Evolutionary conservation across 768 basidiomycete genomes (phyloP), one percentile per base, ranked within the genome.

Genomic region (Chalciporus sphaerocephalus): DNA sequence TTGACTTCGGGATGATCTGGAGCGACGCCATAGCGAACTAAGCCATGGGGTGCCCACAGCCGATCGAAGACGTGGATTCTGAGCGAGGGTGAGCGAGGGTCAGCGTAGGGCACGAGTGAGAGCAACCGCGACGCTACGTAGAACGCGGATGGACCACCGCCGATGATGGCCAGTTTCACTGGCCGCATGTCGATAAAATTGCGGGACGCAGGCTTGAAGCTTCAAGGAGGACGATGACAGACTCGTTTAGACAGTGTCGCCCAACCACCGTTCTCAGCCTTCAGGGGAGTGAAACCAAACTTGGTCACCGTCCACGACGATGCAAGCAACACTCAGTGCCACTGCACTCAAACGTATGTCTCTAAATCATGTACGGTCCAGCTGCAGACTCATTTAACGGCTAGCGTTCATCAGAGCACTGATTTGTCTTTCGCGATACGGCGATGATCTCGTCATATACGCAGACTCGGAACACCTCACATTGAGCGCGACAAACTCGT

Each of bases 1-100:
- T 97, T 99, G 65, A 98, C 94, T 71, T 97, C 95, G 9, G 96
- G 92, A 66, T 98, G 95, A 69, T 98, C 95, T 35, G 95, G 95
- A 10, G 96, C 95, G 12, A 99, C 94, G 0, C 96, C 94, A 59
- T 94, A 99, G 36, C 96, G 74, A 4, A 96, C 93, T 1, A 98
- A 75, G 1, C 96, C 96, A 60, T 96, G 90, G 10, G 95, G 95
- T 22, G 92, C 83, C 79, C 94, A 97, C 10, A 95, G 74, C 25
- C 91, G 76, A 69, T 99, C 95, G 62, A 82, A 99, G 59, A 99
- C 67, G 62, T 98, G 92, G 12, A 97, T 78, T 40, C 69, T 66
- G n/a, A 80, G 59, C 25, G 69, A 70, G 24, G 60, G 64, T 3
- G 65, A 52, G n/a, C 57, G 55, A 33, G 65, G 50, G 35, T 49